Evolutionary conservation across 2,329 filamentous ascomycete genomes (phyloP).

Genomic region (Teratosphaeria pseudoeucalypti): DNA sequence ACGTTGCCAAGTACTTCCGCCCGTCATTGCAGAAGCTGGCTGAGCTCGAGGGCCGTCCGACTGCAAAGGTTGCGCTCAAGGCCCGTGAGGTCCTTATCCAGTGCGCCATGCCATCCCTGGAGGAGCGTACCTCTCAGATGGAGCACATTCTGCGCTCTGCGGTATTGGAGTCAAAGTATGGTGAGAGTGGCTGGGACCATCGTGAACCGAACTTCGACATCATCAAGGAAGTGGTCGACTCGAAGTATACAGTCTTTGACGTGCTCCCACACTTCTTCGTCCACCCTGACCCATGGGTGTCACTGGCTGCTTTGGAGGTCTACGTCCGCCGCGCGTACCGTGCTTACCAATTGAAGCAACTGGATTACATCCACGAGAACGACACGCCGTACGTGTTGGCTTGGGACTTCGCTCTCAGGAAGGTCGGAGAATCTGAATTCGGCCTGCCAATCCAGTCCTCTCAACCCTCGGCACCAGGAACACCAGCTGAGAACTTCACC

Average conservation of each 20-base stretch:
- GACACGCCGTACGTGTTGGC: slow-evolving; percentile 73
- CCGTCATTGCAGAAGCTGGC: slow-evolving; percentile 73
- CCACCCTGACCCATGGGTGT: slow-evolving; percentile 89
- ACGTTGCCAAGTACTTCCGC: slow-evolving; percentile 79
- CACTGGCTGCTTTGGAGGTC: slow-evolving; percentile 84
- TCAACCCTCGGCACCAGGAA: slow-evolving; percentile 64
- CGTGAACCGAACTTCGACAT: slow-evolving; percentile 80
- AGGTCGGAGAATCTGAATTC: slow-evolving; percentile 85
- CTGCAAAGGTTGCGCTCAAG: slow-evolving; percentile 94
- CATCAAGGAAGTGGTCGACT: slow-evolving; percentile 96
- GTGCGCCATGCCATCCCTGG: slow-evolving; percentile 87
- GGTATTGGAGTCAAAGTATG: slow-evolving; percentile 92
- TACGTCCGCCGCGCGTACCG: slow-evolving; percentile 95
- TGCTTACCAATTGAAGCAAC: slow-evolving; percentile 81
- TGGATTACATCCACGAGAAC: slow-evolving; percentile 72
- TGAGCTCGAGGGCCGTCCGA: slow-evolving; percentile 75
- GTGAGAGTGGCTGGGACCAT: slow-evolving; percentile 94
- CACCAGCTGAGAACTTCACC: slow-evolving; percentile 54
- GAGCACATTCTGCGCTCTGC: slow-evolving; percentile 95
- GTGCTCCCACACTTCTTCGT: slow-evolving; percentile 92
- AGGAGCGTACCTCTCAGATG: slow-evolving; percentile 93
- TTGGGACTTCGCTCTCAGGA: slow-evolving; percentile 93
- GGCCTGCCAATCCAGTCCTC: slow-evolving; percentile 70
- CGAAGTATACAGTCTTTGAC: slow-evolving; percentile 96
- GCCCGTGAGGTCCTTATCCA: slow-evolving; percentile 96